Conservation (phyloP, 495 filamentous ascomycete genomes). For the Penicillium silybi region DNA sequence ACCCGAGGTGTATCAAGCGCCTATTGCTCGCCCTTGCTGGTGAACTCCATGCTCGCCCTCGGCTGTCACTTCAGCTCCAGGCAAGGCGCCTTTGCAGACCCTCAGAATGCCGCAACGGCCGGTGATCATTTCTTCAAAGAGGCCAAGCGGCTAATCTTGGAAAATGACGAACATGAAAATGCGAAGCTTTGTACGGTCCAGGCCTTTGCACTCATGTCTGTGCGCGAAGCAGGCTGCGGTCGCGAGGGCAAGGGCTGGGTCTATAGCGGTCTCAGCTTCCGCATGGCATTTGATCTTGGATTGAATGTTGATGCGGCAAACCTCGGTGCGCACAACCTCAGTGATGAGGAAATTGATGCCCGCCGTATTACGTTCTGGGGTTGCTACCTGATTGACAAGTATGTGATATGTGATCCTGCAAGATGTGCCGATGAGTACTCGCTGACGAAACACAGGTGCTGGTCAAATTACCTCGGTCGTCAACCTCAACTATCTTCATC, state of each 20-base stretch:
- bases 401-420: constrained; percentile 18
- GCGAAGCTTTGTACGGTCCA: constrained; percentile 92
- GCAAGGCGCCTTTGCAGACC: constrained; percentile 62
- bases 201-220: constrained; percentile 92
- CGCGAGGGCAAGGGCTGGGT: constrained; percentile 96
- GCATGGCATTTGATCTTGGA: constrained; percentile 95
- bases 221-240: constrained; percentile 92
- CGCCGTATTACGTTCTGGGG: constrained; percentile 95
- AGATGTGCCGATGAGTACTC: background rate
- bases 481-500: constrained; percentile 79
- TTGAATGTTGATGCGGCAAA: constrained; percentile 80
- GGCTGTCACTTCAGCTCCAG: constrained; percentile 93
- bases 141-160: constrained; percentile 82
- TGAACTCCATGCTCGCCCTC: constrained; percentile 94
- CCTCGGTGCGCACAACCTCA: constrained; percentile 56
- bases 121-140: constrained; percentile 97
- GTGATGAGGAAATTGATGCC: constrained; percentile 83
- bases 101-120: constrained; percentile 74
- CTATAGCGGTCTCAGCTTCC: constrained; percentile 96
- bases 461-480: constrained; percentile 96
- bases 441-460: constrained; percentile 56
- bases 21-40: constrained; percentile 85
- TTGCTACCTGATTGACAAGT: constrained; percentile 97
- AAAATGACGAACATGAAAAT: constrained; percentile 91
- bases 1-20: constrained; percentile 55